These are phyloP conservation scores for Zoysia pacifica DNA, from an alignment of 176 grass and related monocot species.

Conservation along the genomic window DNA sequence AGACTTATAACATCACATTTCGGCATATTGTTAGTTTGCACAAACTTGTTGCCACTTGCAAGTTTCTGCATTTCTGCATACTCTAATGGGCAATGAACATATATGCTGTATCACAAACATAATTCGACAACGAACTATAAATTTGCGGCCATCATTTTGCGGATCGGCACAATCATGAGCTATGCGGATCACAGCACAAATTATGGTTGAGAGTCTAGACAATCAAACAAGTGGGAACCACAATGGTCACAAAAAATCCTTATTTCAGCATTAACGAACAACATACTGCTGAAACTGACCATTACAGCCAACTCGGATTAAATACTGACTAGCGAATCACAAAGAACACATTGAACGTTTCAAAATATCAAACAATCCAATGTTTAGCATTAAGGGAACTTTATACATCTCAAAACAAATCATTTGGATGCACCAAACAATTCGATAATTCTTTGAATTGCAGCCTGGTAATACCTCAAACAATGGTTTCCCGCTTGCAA, in stretches of 20 bases:
- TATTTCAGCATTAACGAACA: background rate
- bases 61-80: background rate
- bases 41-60: background rate
- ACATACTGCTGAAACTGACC: background rate
- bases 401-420: constrained; percentile 25
- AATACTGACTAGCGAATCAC: background rate
- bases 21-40: background rate
- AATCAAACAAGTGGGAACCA: background rate
- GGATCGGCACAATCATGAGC: background rate
- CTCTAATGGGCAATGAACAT: background rate
- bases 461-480: background rate
- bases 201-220: background rate
- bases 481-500: constrained; percentile 12
- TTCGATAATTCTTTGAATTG: background rate
- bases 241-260: background rate
- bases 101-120: background rate
- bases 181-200: background rate
- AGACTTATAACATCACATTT: background rate
- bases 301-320: background rate
- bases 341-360: constrained; percentile 4
- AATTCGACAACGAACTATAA: background rate
- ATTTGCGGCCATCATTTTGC: background rate
- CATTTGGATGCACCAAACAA: constrained; percentile 10
- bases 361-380: background rate
- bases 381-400: constrained; percentile 8